These are phyloP conservation scores for Lipomyces yamadae DNA, from an alignment of 805 yeast genomes.

Conservation along the genomic window DNA sequence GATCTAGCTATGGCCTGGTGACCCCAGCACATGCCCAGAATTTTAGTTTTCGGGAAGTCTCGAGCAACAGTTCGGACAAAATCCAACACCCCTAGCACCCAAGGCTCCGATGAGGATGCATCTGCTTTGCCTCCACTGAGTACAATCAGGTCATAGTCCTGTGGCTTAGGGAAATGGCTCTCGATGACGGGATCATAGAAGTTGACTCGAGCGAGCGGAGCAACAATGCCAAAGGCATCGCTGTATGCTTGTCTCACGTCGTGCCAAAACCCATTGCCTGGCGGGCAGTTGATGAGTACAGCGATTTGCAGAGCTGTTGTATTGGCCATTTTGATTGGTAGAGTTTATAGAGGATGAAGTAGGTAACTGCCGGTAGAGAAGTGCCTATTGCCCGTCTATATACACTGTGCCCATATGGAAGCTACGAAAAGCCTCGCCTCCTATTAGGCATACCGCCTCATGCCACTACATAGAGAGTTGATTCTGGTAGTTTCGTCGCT, in stretches of 20 bases:
- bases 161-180: neutral
- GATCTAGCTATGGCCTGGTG: neutral
- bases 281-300: neutral
- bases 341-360: neutral
- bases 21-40: neutral
- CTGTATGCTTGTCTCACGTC: neutral
- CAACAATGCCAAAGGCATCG: neutral
- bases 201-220: neutral
- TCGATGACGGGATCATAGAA: neutral
- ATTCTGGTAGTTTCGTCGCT: neutral
- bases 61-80: neutral
- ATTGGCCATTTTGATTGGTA: neutral
- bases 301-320: neutral
- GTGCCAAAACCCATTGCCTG: neutral
- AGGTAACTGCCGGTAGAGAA: neutral
- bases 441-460: neutral
- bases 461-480: neutral
- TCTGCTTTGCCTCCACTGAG: neutral
- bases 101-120: neutral
- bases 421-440: neutral
- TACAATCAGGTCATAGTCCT: neutral
- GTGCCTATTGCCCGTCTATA: neutral
- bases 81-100: neutral
- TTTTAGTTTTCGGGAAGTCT: neutral
- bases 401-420: neutral